Percentiles rank a stretch among this genome's conserved stretches.
phyloP scores from a whole-genome alignment of 345 rosid species.

The Citrus unshiu region DNA sequence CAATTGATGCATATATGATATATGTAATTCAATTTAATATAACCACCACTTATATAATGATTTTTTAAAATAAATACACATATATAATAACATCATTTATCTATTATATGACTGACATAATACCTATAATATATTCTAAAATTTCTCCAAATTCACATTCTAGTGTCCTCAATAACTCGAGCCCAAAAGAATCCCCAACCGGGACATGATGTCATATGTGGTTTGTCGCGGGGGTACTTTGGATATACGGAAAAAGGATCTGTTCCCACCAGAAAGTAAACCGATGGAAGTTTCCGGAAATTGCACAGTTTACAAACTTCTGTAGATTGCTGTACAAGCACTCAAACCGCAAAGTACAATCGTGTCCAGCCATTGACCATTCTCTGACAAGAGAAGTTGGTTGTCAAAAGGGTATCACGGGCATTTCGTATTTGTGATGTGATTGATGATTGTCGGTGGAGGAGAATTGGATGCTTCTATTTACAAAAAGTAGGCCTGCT shows the following conservation, averaged over 20 bases:
- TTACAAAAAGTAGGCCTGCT: not conserved
- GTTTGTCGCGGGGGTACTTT: not conserved
- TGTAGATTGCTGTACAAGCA: not conserved
- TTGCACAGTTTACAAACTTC: too few species aligned
- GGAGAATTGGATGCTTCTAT: slow-evolving; percentile 5
- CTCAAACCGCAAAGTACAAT: slow-evolving; percentile 10
- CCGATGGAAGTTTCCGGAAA: not conserved
- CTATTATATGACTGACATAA: too few species aligned
- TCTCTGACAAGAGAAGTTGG: not conserved
- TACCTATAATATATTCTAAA: rapidly evolving
- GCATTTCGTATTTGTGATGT: not conserved
- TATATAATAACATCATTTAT: too few species aligned
- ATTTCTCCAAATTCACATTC: rapidly evolving
- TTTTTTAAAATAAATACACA: too few species aligned
- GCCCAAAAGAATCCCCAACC: too few species aligned
- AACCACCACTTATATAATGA: rapidly evolving
- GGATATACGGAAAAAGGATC: not conserved
- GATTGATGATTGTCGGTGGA: slow-evolving; percentile 9
- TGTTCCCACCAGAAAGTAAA: not conserved
- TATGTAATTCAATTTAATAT: too few species aligned
- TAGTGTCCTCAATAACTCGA: too few species aligned
- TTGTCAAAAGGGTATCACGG: slow-evolving; percentile 22
- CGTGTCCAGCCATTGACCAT: slow-evolving; percentile 2
- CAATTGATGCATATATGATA: too few species aligned
- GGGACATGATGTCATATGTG: too few species aligned